Evolutionary conservation across 345 rosid species (phyloP).

Genomic region (Populus tremula): DNA sequence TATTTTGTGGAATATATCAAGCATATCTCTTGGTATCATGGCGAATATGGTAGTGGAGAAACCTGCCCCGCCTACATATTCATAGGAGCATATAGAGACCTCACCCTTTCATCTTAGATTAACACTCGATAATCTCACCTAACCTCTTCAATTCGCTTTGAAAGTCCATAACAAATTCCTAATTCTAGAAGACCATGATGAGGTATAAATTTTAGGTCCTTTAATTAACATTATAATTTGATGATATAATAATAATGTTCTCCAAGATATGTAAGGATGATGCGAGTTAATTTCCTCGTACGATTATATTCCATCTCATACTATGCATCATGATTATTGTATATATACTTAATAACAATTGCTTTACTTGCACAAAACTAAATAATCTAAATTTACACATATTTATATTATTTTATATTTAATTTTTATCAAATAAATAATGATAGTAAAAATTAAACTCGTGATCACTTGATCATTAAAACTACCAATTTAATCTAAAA

Average conservation of each 20-base stretch:
- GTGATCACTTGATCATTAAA: too few species aligned
- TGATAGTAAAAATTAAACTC: too few species aligned
- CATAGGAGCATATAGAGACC: neutral
- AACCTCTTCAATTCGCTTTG: slow-evolving; percentile 12
- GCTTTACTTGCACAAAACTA: too few species aligned
- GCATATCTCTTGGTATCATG: neutral
- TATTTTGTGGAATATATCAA: too few species aligned
- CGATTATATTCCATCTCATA: too few species aligned
- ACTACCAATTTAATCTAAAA: too few species aligned
- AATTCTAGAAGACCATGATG: slow-evolving; percentile 16
- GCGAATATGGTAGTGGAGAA: neutral
- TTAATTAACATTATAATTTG: neutral
- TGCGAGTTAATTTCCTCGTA: too few species aligned
- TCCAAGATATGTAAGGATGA: neutral
- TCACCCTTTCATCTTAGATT: neutral
- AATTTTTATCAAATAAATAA: too few species aligned
- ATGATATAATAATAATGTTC: neutral
- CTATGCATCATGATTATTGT: too few species aligned
- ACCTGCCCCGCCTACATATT: neutral
- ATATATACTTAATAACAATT: too few species aligned
- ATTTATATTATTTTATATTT: too few species aligned
- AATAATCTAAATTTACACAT: too few species aligned
- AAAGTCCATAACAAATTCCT: neutral
- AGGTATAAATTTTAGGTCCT: neutral
- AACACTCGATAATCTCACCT: slow-evolving; percentile 7